Percentiles rank a stretch among this genome's conserved stretches.
Evolutionary conservation across 305 asterid genomes (phyloP).

Genomic region (Fraxinus albicans): DNA sequence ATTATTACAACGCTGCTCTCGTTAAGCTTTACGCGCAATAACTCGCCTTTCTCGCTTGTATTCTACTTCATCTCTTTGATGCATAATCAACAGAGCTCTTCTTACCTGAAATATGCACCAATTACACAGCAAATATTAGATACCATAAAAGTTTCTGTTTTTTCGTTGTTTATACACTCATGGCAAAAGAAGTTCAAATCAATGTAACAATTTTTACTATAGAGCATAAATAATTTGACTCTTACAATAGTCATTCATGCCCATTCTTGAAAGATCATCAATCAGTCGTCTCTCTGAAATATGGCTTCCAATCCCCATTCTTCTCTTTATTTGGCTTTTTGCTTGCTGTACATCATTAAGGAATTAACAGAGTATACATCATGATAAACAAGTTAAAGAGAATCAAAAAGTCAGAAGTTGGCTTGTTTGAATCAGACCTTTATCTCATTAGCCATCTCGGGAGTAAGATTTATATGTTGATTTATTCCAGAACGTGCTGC

Average conservation of each 20-base stretch:
- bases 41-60: slow-evolving; percentile 77
- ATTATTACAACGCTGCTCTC: background rate
- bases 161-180: background rate
- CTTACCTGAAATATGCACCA: slow-evolving; percentile 54
- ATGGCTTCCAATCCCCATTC: slow-evolving; percentile 94
- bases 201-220: background rate
- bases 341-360: slow-evolving; percentile 63
- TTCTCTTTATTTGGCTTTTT: slow-evolving; percentile 87
- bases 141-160: background rate
- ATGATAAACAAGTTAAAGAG: slow-evolving; percentile 1
- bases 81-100: slow-evolving; percentile 91
- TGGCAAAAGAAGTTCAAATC: background rate
- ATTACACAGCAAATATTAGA: slow-evolving; percentile 4
- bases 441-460: slow-evolving; percentile 85
- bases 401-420: background rate
- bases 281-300: slow-evolving; percentile 71
- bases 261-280: slow-evolving; percentile 89
- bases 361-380: slow-evolving; percentile 12
- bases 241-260: slow-evolving; percentile 85
- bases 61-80: slow-evolving; percentile 97
- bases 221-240: slow-evolving; percentile 1
- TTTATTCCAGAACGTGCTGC: slow-evolving; percentile 90
- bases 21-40: slow-evolving; percentile 72
- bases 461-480: slow-evolving; percentile 79
- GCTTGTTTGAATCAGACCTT: slow-evolving; percentile 43